Conservation (phyloP, 345 rosid species). For the Bruguiera sexangula region DNA sequence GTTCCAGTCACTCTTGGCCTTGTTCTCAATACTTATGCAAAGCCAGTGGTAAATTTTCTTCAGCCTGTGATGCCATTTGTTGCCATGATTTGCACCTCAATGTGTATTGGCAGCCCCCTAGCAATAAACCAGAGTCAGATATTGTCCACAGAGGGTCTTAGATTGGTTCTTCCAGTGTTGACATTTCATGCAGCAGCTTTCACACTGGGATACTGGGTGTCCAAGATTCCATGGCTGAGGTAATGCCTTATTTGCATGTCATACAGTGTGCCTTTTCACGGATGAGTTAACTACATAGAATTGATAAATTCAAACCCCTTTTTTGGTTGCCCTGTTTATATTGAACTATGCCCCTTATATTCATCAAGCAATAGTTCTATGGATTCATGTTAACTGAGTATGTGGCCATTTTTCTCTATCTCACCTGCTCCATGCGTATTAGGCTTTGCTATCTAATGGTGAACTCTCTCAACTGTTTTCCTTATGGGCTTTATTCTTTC, state of each 20-base stretch:
- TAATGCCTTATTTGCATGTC: conserved; percentile 25
- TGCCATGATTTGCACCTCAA: conserved; percentile 86
- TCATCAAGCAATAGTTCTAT: neutral
- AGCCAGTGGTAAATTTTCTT: conserved; percentile 63
- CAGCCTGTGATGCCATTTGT: conserved; percentile 86
- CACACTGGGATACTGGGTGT: conserved; percentile 78
- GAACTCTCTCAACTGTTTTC: no score
- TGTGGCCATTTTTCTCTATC: no score
- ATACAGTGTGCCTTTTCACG: neutral
- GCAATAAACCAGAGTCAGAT: conserved; percentile 77
- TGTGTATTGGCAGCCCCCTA: conserved; percentile 95
- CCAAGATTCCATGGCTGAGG: conserved; percentile 73
- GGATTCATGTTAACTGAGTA: neutral
- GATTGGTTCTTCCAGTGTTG: conserved; percentile 68
- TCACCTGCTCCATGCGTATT: no score
- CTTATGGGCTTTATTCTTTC: no score
- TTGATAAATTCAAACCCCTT: neutral
- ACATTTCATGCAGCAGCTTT: conserved; percentile 79
- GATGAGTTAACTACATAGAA: neutral
- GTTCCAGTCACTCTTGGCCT: conserved; percentile 83
- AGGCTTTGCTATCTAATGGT: no score
- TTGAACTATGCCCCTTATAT: neutral
- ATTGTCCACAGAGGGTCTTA: conserved; percentile 63
- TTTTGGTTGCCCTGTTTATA: conserved; percentile 4
- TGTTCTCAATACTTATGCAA: conserved; percentile 76